Evolutionary conservation across 768 basidiomycete genomes (phyloP).

Genomic region (Naganishia vaughanmartiniae): DNA sequence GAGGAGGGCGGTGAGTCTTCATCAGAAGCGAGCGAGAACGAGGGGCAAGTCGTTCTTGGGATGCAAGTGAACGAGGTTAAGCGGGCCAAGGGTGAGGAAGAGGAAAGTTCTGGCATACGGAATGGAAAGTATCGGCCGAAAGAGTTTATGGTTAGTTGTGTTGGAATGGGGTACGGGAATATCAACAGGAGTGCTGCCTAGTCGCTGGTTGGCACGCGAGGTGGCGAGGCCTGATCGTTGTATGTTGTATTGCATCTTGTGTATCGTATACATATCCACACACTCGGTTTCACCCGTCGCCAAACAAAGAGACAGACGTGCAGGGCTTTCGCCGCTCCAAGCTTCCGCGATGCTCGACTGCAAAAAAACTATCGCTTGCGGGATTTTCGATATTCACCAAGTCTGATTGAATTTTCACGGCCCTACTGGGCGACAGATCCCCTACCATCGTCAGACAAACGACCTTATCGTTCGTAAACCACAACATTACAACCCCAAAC

Average conservation of each 20-base stretch:
- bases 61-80: constrained; percentile 46
- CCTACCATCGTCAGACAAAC: too few relatives aligned
- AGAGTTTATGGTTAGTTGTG: constrained; percentile 80
- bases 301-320: too few relatives aligned
- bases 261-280: background rate
- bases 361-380: too few relatives aligned
- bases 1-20: constrained; percentile 24
- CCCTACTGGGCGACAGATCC: too few relatives aligned
- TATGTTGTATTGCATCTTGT: background rate
- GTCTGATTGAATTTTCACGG: too few relatives aligned
- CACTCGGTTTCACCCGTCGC: background rate
- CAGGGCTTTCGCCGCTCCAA: too few relatives aligned
- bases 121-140: constrained; percentile 36
- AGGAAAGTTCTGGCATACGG: constrained; percentile 1
- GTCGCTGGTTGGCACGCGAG: background rate
- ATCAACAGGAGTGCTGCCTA: constrained; percentile 56
- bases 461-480: too few relatives aligned
- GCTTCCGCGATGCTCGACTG: too few relatives aligned
- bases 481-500: too few relatives aligned
- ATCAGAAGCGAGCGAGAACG: constrained; percentile 34
- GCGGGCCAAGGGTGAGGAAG: constrained; percentile 55
- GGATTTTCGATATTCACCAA: too few relatives aligned
- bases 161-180: constrained; percentile 88
- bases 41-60: constrained; percentile 22
- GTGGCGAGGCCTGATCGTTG: background rate